A percentile compares a stretch with the other conserved stretches of the same genome.
These are phyloP conservation scores for Pythium phragmitis DNA, from an alignment of 352 stramenopile genomes.

Conservation along the genomic window DNA sequence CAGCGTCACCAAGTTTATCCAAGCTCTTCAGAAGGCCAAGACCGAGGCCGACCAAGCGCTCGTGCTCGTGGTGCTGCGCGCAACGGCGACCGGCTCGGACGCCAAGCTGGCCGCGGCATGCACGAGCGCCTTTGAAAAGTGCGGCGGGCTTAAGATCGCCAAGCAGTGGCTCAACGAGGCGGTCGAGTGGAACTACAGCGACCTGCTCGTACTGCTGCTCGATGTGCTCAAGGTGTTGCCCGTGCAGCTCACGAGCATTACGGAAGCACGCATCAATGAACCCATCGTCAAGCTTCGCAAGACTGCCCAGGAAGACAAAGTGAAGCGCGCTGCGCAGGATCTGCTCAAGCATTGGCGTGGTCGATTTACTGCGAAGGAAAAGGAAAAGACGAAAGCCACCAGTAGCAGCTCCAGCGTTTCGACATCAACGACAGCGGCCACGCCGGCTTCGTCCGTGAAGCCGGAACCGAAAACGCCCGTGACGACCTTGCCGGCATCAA, in stretches of 20 bases:
- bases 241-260: slow-evolving; percentile 86
- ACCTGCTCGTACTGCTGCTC: slow-evolving; percentile 78
- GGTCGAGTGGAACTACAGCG: slow-evolving; percentile 77
- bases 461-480: neutral
- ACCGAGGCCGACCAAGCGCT: slow-evolving; percentile 71
- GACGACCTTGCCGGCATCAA: neutral
- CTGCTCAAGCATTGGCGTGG: slow-evolving; percentile 83
- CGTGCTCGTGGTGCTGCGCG: slow-evolving; percentile 67
- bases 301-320: slow-evolving; percentile 68
- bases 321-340: slow-evolving; percentile 77
- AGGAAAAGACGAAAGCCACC: slow-evolving; percentile 32
- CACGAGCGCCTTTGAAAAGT: slow-evolving; percentile 67
- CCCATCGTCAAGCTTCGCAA: slow-evolving; percentile 87
- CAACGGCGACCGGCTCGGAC: slow-evolving; percentile 54
- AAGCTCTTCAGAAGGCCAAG: slow-evolving; percentile 55
- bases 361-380: slow-evolving; percentile 87
- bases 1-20: slow-evolving; percentile 58
- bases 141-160: slow-evolving; percentile 69
- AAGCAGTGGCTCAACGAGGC: slow-evolving; percentile 77
- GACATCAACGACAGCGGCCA: slow-evolving; percentile 15
- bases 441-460: slow-evolving; percentile 21
- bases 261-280: slow-evolving; percentile 86
- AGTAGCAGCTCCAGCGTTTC: neutral
- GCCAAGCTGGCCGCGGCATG: slow-evolving; percentile 58
- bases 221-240: slow-evolving; percentile 79